Evolutionary conservation across 2,329 filamentous ascomycete genomes (phyloP).

Genomic region (Xylaria sp.): DNA sequence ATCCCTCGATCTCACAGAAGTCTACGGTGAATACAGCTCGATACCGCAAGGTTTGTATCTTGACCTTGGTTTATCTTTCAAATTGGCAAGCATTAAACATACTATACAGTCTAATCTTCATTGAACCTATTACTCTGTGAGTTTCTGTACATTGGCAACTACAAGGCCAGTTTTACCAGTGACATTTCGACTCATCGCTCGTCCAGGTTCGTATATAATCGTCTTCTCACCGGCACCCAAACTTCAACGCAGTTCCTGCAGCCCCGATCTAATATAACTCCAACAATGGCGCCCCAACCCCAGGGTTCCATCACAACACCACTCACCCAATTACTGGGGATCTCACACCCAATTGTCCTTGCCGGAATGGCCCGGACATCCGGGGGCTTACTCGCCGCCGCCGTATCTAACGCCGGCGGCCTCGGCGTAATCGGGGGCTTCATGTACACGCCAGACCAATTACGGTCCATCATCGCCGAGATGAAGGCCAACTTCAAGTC

Average conservation of each 20-base stretch:
- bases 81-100: neutral
- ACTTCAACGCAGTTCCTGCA: slow-evolving; percentile 8
- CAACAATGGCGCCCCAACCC: slow-evolving; percentile 54
- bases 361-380: slow-evolving; percentile 94
- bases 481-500: slow-evolving; percentile 78
- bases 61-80: neutral
- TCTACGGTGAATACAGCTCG: neutral
- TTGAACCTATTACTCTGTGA: neutral
- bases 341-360: slow-evolving; percentile 88
- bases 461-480: slow-evolving; percentile 84
- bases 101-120: neutral
- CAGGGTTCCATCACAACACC: slow-evolving; percentile 76
- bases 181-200: neutral
- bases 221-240: neutral
- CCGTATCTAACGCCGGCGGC: slow-evolving; percentile 88
- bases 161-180: neutral
- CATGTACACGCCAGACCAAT: slow-evolving; percentile 78
- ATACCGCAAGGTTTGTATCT: neutral
- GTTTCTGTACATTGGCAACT: neutral
- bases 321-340: slow-evolving; percentile 80
- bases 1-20: neutral
- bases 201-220: neutral
- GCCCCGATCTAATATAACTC: neutral
- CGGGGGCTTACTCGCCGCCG: slow-evolving; percentile 80
- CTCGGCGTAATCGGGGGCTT: slow-evolving; percentile 79